These are phyloP conservation scores for Macrophomina pseudophaseolina DNA, from an alignment of 2,329 filamentous ascomycete genomes.

Conservation along the genomic window DNA sequence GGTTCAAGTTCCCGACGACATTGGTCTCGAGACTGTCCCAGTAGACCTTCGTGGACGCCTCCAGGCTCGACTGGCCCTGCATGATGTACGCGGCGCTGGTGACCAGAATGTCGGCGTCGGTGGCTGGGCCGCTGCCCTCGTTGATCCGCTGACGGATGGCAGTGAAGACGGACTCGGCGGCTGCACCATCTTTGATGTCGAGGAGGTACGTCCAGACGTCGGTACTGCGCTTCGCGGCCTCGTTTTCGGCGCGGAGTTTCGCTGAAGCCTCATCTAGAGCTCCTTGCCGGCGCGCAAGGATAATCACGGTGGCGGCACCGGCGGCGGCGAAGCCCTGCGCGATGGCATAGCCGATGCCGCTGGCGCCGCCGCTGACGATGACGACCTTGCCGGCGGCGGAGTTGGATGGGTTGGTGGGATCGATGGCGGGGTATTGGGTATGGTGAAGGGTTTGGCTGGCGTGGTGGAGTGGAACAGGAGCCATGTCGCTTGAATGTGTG, in stretches of 20 bases:
- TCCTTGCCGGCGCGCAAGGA: conserved; percentile 46
- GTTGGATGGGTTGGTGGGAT: conserved; percentile 35
- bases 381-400: conserved; percentile 36
- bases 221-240: neutral
- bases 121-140: neutral
- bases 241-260: neutral
- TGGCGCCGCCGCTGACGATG: conserved; percentile 38
- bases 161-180: conserved; percentile 17
- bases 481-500: no score
- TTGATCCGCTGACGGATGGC: conserved; percentile 23
- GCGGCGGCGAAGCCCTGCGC: conserved; percentile 44
- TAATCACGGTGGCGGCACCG: conserved; percentile 44
- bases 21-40: conserved; percentile 24
- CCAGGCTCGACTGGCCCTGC: conserved; percentile 1
- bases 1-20: conserved; percentile 28
- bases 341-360: conserved; percentile 37
- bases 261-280: conserved; percentile 34
- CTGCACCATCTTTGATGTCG: conserved; percentile 19
- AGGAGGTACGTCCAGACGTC: conserved; percentile 24
- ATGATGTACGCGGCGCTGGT: conserved; percentile 25
- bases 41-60: conserved; percentile 17
- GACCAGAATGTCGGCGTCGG: conserved; percentile 27
- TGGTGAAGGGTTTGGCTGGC: conserved; percentile 26
- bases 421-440: conserved; percentile 36
- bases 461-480: no score